These are phyloP conservation scores for Melastoma malabathricum DNA, from an alignment of 345 rosid genomes.

Conservation along the genomic window DNA sequence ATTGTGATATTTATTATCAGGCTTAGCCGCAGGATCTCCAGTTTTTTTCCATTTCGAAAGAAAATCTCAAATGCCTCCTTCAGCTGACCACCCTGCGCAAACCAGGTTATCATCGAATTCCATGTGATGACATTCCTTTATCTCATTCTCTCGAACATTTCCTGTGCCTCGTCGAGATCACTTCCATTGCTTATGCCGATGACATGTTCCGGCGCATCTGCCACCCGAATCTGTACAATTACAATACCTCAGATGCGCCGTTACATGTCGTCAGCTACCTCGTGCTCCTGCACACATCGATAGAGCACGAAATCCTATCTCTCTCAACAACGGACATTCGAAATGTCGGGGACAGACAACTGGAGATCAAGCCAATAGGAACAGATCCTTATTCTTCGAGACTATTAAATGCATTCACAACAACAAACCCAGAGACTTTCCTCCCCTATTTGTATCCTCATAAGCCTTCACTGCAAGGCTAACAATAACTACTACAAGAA, in stretches of 20 bases:
- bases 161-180: conserved; percentile 26
- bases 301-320: conserved; percentile 11
- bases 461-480: background rate
- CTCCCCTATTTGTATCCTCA: background rate
- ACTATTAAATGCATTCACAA: too few species aligned
- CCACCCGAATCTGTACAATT: too few species aligned
- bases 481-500: conserved; percentile 36
- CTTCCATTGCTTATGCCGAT: too few species aligned
- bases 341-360: too few species aligned
- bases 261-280: conserved; percentile 25
- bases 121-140: conserved; percentile 29
- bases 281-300: conserved; percentile 23
- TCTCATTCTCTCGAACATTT: conserved; percentile 26
- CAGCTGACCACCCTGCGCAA: conserved; percentile 39
- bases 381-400: too few species aligned
- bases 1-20: conserved; percentile 44
- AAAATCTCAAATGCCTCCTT: conserved; percentile 41
- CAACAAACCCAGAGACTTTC: too few species aligned
- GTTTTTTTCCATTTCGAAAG: conserved; percentile 31
- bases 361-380: too few species aligned
- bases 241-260: conserved; percentile 11
- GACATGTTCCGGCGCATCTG: too few species aligned
- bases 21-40: conserved; percentile 14
- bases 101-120: conserved; percentile 50
- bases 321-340: background rate